These are phyloP conservation scores for Hypoxylon perforatum DNA, from an alignment of 495 filamentous ascomycete genomes.

Conservation along the genomic window DNA sequence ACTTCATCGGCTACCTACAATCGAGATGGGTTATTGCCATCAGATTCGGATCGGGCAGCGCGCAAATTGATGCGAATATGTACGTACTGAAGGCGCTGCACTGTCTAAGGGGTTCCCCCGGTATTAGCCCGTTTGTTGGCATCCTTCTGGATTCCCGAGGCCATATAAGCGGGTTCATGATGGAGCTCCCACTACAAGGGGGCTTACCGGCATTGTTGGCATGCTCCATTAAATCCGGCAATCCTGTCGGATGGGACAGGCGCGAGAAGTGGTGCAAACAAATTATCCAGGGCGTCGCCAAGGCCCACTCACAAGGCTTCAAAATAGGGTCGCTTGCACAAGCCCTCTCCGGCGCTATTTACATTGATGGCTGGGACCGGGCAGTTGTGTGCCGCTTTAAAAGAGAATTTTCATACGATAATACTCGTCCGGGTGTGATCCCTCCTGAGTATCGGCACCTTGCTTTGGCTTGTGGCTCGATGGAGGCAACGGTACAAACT, in stretches of 20 bases:
- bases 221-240: neutral
- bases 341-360: neutral
- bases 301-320: neutral
- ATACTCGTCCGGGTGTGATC: neutral
- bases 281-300: neutral
- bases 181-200: neutral
- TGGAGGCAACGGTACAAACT: neutral
- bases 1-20: neutral
- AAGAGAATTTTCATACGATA: neutral
- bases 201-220: neutral
- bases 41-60: neutral
- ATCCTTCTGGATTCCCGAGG: neutral
- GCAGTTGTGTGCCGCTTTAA: neutral
- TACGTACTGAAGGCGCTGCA: neutral
- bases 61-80: neutral
- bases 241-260: neutral
- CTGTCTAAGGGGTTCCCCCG: neutral
- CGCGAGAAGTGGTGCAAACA: neutral
- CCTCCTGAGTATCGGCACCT: neutral
- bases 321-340: neutral
- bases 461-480: neutral
- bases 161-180: neutral
- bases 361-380: neutral
- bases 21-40: neutral
- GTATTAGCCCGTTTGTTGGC: neutral